Percentiles rank a stretch among this genome's conserved stretches.
These are phyloP conservation scores for Fragaria nilgerrensis DNA, from an alignment of 306 rosid species.

Conservation along the genomic window DNA sequence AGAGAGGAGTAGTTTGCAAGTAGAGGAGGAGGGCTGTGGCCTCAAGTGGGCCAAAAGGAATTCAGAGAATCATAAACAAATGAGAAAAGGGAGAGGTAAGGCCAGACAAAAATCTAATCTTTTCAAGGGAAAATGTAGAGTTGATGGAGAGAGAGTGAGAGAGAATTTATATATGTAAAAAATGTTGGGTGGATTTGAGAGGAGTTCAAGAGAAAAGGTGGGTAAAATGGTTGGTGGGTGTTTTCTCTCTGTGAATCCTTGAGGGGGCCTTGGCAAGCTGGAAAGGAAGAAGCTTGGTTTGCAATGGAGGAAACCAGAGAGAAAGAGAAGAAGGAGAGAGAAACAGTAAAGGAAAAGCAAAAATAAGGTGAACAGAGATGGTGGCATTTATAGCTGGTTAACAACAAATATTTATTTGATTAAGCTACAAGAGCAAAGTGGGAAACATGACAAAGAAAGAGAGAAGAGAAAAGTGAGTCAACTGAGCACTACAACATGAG, in stretches of 20 bases:
- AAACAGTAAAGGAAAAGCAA: conserved; percentile 68
- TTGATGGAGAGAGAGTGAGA: conserved; percentile 25
- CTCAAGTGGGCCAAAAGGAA: conserved; percentile 55
- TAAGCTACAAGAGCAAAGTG: conserved; percentile 31
- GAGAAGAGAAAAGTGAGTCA: conserved; percentile 29
- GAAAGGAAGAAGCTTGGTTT: conserved; percentile 68
- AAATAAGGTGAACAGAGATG: conserved; percentile 33
- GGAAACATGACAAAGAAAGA: conserved; percentile 10
- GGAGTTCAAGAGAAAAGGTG: conserved; percentile 40
- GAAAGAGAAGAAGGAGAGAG: conserved; percentile 40
- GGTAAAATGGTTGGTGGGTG: conserved; percentile 67
- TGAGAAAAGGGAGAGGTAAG: conserved; percentile 30
- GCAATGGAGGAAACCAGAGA: conserved; percentile 68
- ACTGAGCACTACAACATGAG: conserved; percentile 17
- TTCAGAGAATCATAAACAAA: conserved; percentile 17
- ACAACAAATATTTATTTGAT: conserved; percentile 32
- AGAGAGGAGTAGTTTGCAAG: conserved; percentile 43
- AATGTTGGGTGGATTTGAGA: conserved; percentile 20
- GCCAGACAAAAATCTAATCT: conserved; percentile 63
- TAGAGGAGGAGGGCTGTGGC: conserved; percentile 30
- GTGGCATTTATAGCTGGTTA: conserved; percentile 48
- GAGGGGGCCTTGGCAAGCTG: conserved; percentile 59
- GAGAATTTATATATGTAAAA: conserved; percentile 12
- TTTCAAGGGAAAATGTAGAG: conserved; percentile 28
- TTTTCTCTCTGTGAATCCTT: conserved; percentile 30